Evolutionary conservation across 2,329 filamentous ascomycete species (phyloP).

Genomic region (Fusarium staphyleae): DNA sequence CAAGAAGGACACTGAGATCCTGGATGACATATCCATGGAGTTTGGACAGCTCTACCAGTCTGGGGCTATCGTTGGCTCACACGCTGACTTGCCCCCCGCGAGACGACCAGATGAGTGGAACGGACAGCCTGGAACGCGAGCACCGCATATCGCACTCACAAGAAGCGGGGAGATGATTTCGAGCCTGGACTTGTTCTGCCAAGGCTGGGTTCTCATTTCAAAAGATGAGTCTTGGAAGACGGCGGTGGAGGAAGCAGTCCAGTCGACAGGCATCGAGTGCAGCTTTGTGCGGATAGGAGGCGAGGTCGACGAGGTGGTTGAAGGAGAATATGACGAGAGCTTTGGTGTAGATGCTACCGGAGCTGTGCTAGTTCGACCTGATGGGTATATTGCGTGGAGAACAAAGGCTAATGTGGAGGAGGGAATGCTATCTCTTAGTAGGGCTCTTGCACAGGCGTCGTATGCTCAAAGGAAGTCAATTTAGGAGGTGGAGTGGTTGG

Average conservation of each 20-base stretch:
- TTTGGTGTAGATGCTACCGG: constrained; percentile 12
- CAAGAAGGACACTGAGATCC: background rate
- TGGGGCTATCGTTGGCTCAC: background rate
- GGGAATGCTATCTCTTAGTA: no score
- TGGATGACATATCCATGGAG: constrained; percentile 26
- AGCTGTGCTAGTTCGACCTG: constrained; percentile 13
- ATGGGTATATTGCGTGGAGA: constrained; percentile 28
- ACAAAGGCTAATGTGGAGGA: no score
- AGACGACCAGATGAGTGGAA: constrained; percentile 34
- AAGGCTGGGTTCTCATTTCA: constrained; percentile 17
- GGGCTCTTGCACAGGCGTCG: no score
- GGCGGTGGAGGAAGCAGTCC: background rate
- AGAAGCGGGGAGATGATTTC: constrained; percentile 2
- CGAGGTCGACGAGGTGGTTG: background rate
- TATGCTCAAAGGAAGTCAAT: no score
- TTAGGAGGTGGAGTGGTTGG: no score
- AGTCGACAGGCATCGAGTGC: background rate
- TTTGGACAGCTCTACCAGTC: constrained; percentile 25
- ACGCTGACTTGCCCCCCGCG: constrained; percentile 9
- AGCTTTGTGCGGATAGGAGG: constrained; percentile 10
- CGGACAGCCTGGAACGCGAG: constrained; percentile 34
- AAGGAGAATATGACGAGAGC: background rate
- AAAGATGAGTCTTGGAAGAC: constrained; percentile 13
- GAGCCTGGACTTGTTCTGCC: constrained; percentile 21
- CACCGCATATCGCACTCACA: constrained; percentile 28